These are phyloP conservation scores for Monosporascus sp. DNA, from an alignment of 2,329 filamentous ascomycete genomes.

Conservation along the genomic window DNA sequence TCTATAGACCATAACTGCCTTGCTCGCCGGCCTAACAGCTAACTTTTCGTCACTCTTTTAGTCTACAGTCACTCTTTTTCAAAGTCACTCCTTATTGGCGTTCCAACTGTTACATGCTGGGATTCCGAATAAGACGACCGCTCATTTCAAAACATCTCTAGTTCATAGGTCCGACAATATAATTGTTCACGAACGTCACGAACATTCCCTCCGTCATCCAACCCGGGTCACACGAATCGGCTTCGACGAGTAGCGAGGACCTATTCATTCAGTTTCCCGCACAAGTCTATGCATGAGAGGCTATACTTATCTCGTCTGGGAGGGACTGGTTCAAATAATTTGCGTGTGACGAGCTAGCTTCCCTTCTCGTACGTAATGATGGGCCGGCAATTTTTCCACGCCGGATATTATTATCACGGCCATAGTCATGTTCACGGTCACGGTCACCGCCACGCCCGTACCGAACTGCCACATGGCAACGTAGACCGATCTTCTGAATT, in stretches of 20 bases:
- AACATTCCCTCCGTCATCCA: background rate
- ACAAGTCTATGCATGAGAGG: background rate
- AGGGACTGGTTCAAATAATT: background rate
- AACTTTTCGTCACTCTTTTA: constrained; percentile 38
- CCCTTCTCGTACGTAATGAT: constrained; percentile 7
- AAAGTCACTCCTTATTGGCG: constrained; percentile 3
- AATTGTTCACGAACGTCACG: background rate
- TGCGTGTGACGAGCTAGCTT: background rate
- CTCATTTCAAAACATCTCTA: background rate
- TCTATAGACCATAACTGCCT: constrained; percentile 35
- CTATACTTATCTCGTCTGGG: background rate
- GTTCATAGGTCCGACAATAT: background rate
- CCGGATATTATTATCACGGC: constrained; percentile 8
- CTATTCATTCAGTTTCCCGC: background rate
- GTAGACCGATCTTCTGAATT: constrained; percentile 8
- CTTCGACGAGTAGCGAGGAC: background rate
- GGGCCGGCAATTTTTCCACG: constrained; percentile 13
- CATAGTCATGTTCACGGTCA: constrained; percentile 20
- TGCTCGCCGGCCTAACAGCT: constrained; percentile 48
- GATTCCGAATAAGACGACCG: background rate
- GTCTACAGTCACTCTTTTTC: constrained; percentile 7
- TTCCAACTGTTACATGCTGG: constrained; percentile 8
- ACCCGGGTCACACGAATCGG: background rate
- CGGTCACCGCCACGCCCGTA: constrained; percentile 16
- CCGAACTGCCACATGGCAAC: constrained; percentile 11